Percentiles rank a stretch among this genome's conserved stretches.
phyloP scores from a whole-genome alignment of 2,329 filamentous ascomycete genomes.

The Triangularia setosa region DNA sequence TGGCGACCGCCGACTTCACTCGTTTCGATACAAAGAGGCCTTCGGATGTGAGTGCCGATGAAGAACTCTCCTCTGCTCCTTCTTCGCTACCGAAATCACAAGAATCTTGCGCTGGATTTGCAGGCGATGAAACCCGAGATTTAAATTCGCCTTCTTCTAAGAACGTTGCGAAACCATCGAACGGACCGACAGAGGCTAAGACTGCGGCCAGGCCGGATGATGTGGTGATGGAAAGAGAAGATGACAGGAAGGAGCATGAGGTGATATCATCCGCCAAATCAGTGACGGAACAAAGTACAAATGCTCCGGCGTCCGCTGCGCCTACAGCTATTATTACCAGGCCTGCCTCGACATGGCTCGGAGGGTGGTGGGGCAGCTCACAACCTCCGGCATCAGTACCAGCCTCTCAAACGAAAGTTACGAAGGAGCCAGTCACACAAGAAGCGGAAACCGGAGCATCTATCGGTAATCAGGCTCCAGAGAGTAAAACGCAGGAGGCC shows the following conservation, averaged over 20 bases:
- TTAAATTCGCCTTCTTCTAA: slow-evolving; percentile 7
- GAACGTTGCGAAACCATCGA: slow-evolving; percentile 8
- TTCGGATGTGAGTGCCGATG: slow-evolving; percentile 31
- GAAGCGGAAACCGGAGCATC: neutral
- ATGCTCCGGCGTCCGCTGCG: neutral
- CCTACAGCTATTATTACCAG: neutral
- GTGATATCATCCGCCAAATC: neutral
- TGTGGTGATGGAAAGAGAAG: slow-evolving; percentile 1
- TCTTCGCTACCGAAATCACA: slow-evolving; percentile 30
- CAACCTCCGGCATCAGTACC: neutral
- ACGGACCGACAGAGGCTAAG: neutral
- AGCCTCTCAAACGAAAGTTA: neutral
- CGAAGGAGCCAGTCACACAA: slow-evolving; percentile 24
- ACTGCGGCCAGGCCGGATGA: neutral
- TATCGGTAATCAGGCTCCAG: neutral
- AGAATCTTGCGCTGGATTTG: slow-evolving; percentile 21
- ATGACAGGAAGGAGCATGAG: neutral
- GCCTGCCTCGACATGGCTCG: slow-evolving; percentile 50
- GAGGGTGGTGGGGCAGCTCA: slow-evolving; percentile 47
- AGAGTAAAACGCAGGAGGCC: slow-evolving; percentile 12
- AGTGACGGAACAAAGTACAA: neutral
- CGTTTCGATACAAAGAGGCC: slow-evolving; percentile 46
- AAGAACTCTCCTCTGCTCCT: slow-evolving; percentile 29
- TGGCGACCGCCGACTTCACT: slow-evolving; percentile 45
- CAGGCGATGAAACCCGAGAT: slow-evolving; percentile 6